These are phyloP conservation scores for Uronychia binucleata DNA, from an alignment of 73 alveolate species.

Conservation along the genomic window DNA sequence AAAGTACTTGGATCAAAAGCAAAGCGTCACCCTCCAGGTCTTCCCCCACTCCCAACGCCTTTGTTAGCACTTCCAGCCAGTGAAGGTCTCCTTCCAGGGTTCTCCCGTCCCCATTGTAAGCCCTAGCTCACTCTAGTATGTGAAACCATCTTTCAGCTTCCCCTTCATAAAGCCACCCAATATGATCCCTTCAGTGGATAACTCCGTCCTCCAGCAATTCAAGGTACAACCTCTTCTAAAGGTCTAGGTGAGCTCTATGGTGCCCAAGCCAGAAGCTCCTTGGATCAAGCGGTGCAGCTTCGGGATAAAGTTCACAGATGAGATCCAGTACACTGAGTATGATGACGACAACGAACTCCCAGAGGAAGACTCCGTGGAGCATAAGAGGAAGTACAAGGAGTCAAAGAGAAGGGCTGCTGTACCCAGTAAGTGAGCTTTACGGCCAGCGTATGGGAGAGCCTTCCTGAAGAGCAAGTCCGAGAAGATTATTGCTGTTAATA, in stretches of 20 bases:
- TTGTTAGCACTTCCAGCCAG: constrained; percentile 42
- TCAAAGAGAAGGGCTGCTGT: constrained; percentile 9
- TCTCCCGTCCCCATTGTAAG: background rate
- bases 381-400: background rate
- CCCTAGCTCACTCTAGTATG: background rate
- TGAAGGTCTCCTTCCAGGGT: constrained; percentile 49
- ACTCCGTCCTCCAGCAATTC: constrained; percentile 54
- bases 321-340: constrained; percentile 58
- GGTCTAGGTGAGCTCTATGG: constrained; percentile 38
- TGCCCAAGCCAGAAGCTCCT: constrained; percentile 69
- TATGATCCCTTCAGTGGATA: constrained; percentile 70
- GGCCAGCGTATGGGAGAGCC: background rate
- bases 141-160: constrained; percentile 69
- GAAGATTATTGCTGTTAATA: background rate
- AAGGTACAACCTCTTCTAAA: constrained; percentile 42
- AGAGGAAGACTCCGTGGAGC: constrained; percentile 32
- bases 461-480: background rate
- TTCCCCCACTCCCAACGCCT: constrained; percentile 61
- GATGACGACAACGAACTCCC: constrained; percentile 59
- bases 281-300: constrained; percentile 63
- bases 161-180: constrained; percentile 75
- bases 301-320: constrained; percentile 70
- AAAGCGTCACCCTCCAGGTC: constrained; percentile 32
- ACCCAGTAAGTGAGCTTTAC: background rate
- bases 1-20: constrained; percentile 39